These are phyloP conservation scores for Allium cepa DNA, from an alignment of 106 monocot species.

Conservation along the genomic window DNA sequence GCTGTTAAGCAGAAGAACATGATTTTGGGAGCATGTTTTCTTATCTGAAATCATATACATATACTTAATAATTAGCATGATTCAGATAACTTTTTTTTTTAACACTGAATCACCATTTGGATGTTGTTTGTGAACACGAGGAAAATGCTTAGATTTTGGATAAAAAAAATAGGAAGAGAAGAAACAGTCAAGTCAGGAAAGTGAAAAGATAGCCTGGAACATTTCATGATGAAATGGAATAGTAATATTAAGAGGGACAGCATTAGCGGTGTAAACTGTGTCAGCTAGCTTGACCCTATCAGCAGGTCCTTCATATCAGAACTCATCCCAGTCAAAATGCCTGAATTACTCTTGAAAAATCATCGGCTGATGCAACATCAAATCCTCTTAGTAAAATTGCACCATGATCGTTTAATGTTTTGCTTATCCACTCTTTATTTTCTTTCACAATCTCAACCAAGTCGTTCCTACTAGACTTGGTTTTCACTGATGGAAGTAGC, in stretches of 20 bases:
- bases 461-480: neutral
- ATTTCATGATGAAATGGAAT: constrained; percentile 37
- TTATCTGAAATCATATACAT: neutral
- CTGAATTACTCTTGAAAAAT: constrained; percentile 17
- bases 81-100: neutral
- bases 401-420: constrained; percentile 11
- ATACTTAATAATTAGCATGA: too few species aligned
- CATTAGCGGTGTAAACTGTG: constrained; percentile 19
- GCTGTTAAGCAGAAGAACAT: constrained; percentile 7
- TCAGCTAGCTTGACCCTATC: constrained; percentile 10
- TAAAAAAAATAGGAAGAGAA: neutral
- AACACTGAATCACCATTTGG: too few species aligned
- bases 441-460: constrained; percentile 6
- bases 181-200: neutral
- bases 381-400: constrained; percentile 29
- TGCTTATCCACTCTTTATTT: neutral
- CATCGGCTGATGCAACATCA: constrained; percentile 7
- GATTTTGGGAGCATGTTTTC: neutral
- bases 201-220: constrained; percentile 7
- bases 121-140: too few species aligned
- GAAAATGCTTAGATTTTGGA: neutral
- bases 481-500: constrained; percentile 10
- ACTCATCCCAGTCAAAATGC: constrained; percentile 31
- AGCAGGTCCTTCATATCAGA: constrained; percentile 9
- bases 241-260: constrained; percentile 8